Evolutionary conservation across 2,329 filamentous ascomycete genomes (phyloP), one percentile per base, ranked within the genome.

Genomic region (Cladophialophora carrionii): DNA sequence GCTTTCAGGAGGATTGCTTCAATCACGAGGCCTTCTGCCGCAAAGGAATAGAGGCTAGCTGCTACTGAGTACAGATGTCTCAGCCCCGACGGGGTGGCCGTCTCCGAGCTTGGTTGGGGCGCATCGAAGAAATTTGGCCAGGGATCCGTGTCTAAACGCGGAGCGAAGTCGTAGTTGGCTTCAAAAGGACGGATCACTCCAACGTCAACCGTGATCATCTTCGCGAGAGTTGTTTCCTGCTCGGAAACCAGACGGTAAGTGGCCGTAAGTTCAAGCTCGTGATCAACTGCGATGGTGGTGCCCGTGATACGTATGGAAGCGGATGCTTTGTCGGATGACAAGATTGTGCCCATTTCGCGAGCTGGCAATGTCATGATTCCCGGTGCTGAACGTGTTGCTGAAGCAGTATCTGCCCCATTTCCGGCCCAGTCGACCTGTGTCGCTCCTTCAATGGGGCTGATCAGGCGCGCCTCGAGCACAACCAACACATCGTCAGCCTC

Each of bases 81-180:
- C 14, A 98, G 81, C 0, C 94, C 94, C 63, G 81, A 78, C 6
- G 64, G 43, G 12, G 67, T 64, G 6, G 65, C 58, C 34, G 59
- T 41, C 26, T 65, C 63, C 22, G 62, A 22, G 37, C 59, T 54
- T n/a, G 62, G 26, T 31, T 61, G 63, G 3, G 66, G 61, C 1
- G 63, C 62, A 24, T 87, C 83, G 76, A 98, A 99, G 72, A 96
- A 88, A 74, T 89, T 92, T 0, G 95, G 93, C 94, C 95, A 99
- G 2, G 87, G 82, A 56, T 90, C 88, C 0, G 84, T 77, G 75
- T 97, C 90, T 3, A 96, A 81, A 9, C 90, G 85, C 10, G 95
- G 92, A 12, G 88, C 83, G 67, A 98, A 87, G 68, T 96, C 91
- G 76, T 96, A 97, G 73, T 90, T 95, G 17, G 92, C 91, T 78